These are phyloP conservation scores for Leccinum subtestaceum DNA, from an alignment of 768 basidiomycete genomes.

Conservation along the genomic window DNA sequence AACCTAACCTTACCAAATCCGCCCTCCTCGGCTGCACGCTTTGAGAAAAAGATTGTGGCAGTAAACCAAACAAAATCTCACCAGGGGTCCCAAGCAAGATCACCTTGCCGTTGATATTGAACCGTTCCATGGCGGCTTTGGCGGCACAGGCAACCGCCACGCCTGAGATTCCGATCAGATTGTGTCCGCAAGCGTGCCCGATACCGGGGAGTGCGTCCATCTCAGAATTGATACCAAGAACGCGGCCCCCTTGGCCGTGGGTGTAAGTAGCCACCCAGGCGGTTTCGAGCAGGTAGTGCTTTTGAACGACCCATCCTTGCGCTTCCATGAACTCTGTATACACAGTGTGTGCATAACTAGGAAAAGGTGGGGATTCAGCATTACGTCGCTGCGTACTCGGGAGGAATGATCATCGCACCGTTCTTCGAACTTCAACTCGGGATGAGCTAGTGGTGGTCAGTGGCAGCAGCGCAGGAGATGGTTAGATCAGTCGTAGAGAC, in stretches of 20 bases:
- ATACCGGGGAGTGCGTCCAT: constrained; percentile 62
- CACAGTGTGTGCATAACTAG: constrained; percentile 67
- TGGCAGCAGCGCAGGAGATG: neutral
- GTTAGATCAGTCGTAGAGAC: constrained; percentile 4
- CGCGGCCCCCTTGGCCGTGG: constrained; percentile 60
- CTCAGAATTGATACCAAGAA: constrained; percentile 72
- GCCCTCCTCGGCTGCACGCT: constrained; percentile 65
- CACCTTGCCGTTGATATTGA: constrained; percentile 39
- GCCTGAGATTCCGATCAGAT: constrained; percentile 74
- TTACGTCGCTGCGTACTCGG: constrained; percentile 37
- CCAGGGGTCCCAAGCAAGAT: constrained; percentile 79
- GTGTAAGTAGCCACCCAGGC: constrained; percentile 74
- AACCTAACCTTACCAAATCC: constrained; percentile 70
- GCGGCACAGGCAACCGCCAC: constrained; percentile 71
- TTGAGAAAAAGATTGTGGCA: neutral
- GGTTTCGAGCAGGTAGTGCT: constrained; percentile 62
- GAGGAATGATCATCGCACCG: constrained; percentile 26
- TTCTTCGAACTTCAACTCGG: constrained; percentile 70
- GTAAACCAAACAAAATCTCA: constrained; percentile 22
- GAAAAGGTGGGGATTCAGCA: constrained; percentile 7
- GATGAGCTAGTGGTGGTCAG: constrained; percentile 49
- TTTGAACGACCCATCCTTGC: constrained; percentile 63
- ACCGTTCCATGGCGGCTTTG: constrained; percentile 56
- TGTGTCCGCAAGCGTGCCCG: constrained; percentile 81
- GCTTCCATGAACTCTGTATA: constrained; percentile 65